Conservation (phyloP, 768 basidiomycete genomes). For the Amanita pseudoporphyria region DNA sequence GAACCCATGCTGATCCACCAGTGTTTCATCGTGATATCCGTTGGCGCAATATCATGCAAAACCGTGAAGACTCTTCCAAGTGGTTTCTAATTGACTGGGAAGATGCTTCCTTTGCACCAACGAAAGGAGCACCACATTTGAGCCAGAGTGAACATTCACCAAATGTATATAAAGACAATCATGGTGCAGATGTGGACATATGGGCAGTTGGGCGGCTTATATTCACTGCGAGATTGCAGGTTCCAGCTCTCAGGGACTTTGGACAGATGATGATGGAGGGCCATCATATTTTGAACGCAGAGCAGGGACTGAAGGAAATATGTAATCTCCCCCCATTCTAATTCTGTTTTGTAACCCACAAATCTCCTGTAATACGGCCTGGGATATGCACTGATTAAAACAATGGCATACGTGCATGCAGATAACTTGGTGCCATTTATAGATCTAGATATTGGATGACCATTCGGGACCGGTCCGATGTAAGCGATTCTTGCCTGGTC, state of each 20-base stretch:
- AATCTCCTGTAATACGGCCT: conserved; percentile 1
- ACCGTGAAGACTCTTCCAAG: conserved; percentile 12
- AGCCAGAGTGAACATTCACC: conserved; percentile 14
- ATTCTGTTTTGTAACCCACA: background rate
- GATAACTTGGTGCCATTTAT: too few species aligned
- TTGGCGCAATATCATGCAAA: conserved; percentile 17
- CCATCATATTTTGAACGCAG: background rate
- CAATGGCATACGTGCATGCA: too few species aligned
- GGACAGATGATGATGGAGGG: conserved; percentile 7
- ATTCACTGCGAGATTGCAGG: background rate
- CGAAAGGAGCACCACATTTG: conserved; percentile 12
- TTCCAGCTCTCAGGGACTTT: conserved; percentile 1
- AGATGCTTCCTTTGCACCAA: conserved; percentile 16
- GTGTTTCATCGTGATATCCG: conserved; percentile 20
- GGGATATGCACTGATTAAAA: background rate
- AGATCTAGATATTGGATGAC: too few species aligned
- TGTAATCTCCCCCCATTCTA: conserved; percentile 2
- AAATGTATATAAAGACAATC: conserved; percentile 15
- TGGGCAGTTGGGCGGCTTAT: conserved; percentile 21
- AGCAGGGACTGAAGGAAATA: conserved; percentile 6
- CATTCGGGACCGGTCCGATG: too few species aligned
- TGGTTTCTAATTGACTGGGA: conserved; percentile 24
- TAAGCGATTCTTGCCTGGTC: too few species aligned
- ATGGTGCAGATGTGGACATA: conserved; percentile 22
- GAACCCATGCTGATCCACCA: conserved; percentile 11